Evolutionary conservation across 495 filamentous ascomycete genomes (phyloP), one percentile per base, ranked within the genome.

Genomic region (Annulohypoxylon maeteangense): DNA sequence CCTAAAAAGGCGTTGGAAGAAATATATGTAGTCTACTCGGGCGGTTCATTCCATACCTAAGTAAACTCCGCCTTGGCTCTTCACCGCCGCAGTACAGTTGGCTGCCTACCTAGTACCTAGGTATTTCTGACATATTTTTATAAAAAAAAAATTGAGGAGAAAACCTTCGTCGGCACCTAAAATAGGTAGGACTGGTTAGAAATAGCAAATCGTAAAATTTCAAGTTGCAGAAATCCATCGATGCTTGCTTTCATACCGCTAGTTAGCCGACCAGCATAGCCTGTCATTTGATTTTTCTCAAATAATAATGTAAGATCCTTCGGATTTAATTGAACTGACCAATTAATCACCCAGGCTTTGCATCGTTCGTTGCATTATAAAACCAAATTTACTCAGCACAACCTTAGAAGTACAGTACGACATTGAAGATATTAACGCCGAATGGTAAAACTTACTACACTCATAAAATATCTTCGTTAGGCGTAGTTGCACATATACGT

Each of bases 211-310:
- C 31, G 55, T 27, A 67, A 53, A 38, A 47, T 38, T 53, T 40
- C 8, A 18, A 59, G 23, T 31, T 23, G 51, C 16, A 63, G 27
- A 63, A 64, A 64, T 44, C 40, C 16, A 18, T 44, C 40, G 40
- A 44, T 61, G 40, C 22, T 61, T 66, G 34, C 61, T 65, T 51
- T 62, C 50, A 66, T 66, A 57, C 57, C 56, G 68, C 68, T 71
- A 66, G 62, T 71, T 62, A 54, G 16, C 48, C 68, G 36, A 45
- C 56, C 42, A 62, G 68, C 62, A 70, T 61, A 48, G 25, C 27
- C 40, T 56, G 48, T 50, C 40, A 50, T 27, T 29, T 14, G 38
- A 51, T 20, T 31, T 56, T 16, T 40, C 34, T n/a, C 62, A 22
- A 44, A 11, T 40, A 56, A 42, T 36, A 54, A 20, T 54, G 27